These are phyloP conservation scores for Floccularia luteovirens DNA, from an alignment of 768 basidiomycete genomes.

Conservation along the genomic window DNA sequence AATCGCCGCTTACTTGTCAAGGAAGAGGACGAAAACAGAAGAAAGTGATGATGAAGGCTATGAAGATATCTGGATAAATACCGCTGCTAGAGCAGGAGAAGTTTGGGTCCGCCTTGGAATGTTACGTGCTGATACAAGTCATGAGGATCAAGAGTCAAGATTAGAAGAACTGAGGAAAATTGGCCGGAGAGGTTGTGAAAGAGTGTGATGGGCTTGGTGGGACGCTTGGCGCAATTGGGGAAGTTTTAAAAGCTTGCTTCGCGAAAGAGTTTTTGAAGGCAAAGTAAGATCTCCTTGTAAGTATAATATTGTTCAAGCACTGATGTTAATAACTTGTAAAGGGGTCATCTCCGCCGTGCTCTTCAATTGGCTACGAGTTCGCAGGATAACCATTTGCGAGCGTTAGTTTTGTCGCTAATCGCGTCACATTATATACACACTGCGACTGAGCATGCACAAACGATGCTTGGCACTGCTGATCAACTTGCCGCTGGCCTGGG, in stretches of 20 bases:
- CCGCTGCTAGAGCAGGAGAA: conserved; percentile 23
- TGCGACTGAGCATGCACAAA: conserved; percentile 56
- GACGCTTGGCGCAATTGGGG: conserved; percentile 45
- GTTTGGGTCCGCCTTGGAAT: conserved; percentile 24
- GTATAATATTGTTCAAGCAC: background rate
- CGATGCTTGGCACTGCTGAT: conserved; percentile 60
- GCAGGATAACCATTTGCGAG: conserved; percentile 69
- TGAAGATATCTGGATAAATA: conserved; percentile 25
- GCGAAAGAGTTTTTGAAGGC: conserved; percentile 48
- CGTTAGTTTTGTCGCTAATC: conserved; percentile 58
- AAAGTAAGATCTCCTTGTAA: conserved; percentile 38
- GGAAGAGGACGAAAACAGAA: conserved; percentile 6
- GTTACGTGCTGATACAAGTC: conserved; percentile 2
- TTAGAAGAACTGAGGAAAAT: conserved; percentile 20
- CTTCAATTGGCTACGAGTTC: conserved; percentile 48
- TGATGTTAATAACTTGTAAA: too few species aligned
- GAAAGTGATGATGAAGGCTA: conserved; percentile 14
- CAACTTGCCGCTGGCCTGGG: conserved; percentile 69
- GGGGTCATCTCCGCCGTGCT: conserved; percentile 45
- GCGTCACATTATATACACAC: conserved; percentile 70
- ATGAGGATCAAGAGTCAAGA: conserved; percentile 12
- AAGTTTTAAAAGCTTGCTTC: conserved; percentile 45
- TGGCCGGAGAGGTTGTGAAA: conserved; percentile 28
- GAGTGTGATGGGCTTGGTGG: conserved; percentile 47
- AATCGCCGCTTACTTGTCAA: conserved; percentile 44